Percentiles rank a stretch among this genome's conserved stretches.
Conservation (phyloP, 2,329 filamentous ascomycete species). For the Neonectria ditissima region DNA sequence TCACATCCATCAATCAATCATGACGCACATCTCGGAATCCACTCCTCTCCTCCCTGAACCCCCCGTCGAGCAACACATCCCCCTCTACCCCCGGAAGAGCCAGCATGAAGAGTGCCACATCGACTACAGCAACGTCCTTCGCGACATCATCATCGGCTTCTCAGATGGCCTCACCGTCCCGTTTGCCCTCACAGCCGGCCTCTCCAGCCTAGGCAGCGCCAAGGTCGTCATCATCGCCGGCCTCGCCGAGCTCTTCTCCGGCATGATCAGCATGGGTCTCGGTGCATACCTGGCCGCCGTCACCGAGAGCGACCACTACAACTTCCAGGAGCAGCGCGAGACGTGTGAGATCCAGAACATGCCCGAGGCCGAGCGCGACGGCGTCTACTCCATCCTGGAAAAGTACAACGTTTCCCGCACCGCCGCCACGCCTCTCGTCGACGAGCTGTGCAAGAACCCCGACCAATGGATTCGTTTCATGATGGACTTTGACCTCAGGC, state of each 20-base stretch:
- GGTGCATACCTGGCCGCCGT: constrained; percentile 78
- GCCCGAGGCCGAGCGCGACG: constrained; percentile 59
- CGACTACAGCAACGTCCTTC: constrained; percentile 60
- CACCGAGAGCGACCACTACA: constrained; percentile 65
- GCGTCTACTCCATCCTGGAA: constrained; percentile 63
- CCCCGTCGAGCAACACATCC: constrained; percentile 40
- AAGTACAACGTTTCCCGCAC: constrained; percentile 61
- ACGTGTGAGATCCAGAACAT: constrained; percentile 55
- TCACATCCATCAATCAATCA: constrained; percentile 22
- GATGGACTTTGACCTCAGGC: constrained; percentile 68
- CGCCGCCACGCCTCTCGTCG: constrained; percentile 59
- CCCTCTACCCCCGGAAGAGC: constrained; percentile 40
- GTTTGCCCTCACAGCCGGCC: constrained; percentile 81
- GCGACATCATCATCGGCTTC: constrained; percentile 79
- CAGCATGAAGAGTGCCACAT: constrained; percentile 44
- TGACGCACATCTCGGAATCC: constrained; percentile 48
- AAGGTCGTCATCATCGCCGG: constrained; percentile 78
- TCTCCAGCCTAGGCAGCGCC: constrained; percentile 74
- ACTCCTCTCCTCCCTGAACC: constrained; percentile 52
- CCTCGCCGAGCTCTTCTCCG: constrained; percentile 79
- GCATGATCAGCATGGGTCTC: constrained; percentile 82
- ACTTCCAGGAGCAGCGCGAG: constrained; percentile 61
- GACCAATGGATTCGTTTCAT: constrained; percentile 67
- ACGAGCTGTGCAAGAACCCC: constrained; percentile 61
- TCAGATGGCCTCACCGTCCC: constrained; percentile 84